Conservation (phyloP, 306 rosid species). For the Psophocarpus tetragonolobus region DNA sequence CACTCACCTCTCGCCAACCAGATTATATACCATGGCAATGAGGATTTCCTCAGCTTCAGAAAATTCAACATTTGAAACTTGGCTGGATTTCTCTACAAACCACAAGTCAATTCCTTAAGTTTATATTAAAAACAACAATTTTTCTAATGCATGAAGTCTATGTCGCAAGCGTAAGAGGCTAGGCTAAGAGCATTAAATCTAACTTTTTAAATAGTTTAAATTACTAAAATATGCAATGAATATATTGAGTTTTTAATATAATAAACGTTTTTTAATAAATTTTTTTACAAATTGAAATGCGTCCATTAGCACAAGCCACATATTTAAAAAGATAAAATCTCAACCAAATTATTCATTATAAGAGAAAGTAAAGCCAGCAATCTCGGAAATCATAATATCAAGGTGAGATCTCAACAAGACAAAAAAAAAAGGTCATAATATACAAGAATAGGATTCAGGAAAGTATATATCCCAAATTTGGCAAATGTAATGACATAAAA, state of each 20-base stretch:
- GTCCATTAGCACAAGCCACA: background rate
- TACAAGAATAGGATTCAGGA: background rate
- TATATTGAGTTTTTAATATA: background rate
- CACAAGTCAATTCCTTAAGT: background rate
- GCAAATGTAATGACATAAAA: background rate
- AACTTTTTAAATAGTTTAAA: background rate
- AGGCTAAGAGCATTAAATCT: background rate
- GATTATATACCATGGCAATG: conserved; percentile 76
- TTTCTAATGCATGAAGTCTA: background rate
- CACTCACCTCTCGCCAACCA: conserved; percentile 82
- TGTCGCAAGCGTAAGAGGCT: no score
- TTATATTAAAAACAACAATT: no score
- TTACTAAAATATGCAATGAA: background rate
- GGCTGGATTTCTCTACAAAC: conserved; percentile 48
- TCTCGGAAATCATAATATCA: background rate
- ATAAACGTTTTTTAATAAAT: background rate
- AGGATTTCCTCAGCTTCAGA: conserved; percentile 90
- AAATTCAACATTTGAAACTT: conserved; percentile 58
- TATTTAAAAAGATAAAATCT: background rate
- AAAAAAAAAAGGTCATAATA: no score
- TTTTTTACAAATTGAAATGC: background rate
- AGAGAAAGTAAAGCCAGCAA: background rate
- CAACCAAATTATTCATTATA: background rate
- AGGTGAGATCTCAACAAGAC: background rate
- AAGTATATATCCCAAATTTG: background rate